Evolutionary conservation across 306 rosid species (phyloP), one percentile per base, ranked within the genome.

Genomic region (Styphnolobium japonicum): DNA sequence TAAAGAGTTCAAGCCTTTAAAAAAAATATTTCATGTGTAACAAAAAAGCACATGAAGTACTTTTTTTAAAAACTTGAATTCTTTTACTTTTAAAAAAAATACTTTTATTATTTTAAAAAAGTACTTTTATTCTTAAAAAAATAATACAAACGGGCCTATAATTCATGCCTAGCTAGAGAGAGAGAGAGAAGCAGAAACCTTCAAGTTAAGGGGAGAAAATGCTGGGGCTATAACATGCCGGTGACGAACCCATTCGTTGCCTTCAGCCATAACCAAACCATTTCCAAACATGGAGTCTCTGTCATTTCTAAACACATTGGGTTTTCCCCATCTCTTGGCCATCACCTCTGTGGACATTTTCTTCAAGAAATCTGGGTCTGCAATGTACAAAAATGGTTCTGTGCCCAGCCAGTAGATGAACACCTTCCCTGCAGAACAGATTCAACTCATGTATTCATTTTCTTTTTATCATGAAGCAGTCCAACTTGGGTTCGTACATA

Each of bases 321-420:
- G 97, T 72, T 93, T 93, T 37, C 98, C 98, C 98, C 98, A 93
- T 18, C 82, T 72, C 83, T 88, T 91, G 0, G 88, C 97, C 66
- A 86, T 8, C 2, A 93, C 94, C 73, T 74, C 89, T 3, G 71
- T 62, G 1, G 97, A 91, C 88, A 93, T 76, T 62, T 89, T 88
- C 72, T 87, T 91, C 58, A 93, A 67, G 51, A 93, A 87, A 29
- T 83, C 92, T 9, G 98, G 88, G 2, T 93, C 94, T 12, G 93
- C 94, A 40, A 93, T 76, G 53, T 91, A 93, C 48, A 93, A 40
- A 75, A 93, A 93, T 5, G 98, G 98, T 81, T 93, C 94, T 49
- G 97, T 88, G 10, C 98, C 98, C 14, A 93, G 76, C 98, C 96
- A 93, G 53, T 93, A 93, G 12, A 93, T 60, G 22, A 88, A 93